Percentiles rank a stretch among this genome's conserved stretches.
Evolutionary conservation across 352 stramenopile species (phyloP).

Genomic region (Pythium coloratum): DNA sequence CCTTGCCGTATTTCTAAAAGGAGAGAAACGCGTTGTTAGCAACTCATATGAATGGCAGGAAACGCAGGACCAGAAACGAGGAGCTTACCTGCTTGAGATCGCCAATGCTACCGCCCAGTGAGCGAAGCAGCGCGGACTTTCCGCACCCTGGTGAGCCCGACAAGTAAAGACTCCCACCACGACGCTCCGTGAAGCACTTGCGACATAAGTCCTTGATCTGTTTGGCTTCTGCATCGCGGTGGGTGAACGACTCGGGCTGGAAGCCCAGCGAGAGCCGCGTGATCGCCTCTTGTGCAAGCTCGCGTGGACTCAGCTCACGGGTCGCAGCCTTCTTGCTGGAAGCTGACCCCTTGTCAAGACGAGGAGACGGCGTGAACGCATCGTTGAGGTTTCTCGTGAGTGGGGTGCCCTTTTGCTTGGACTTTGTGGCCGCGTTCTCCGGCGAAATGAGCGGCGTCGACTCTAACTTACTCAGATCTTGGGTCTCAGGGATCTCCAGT

Average conservation of each 20-base stretch:
- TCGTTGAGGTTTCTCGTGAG: slow-evolving; percentile 20
- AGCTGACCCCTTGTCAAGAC: slow-evolving; percentile 22
- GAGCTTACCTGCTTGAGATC: slow-evolving; percentile 47
- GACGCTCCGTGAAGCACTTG: slow-evolving; percentile 46
- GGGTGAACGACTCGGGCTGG: slow-evolving; percentile 41
- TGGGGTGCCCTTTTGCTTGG: slow-evolving; percentile 2
- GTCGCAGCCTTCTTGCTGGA: slow-evolving; percentile 9
- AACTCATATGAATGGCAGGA: neutral
- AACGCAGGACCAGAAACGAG: neutral
- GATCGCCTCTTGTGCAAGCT: slow-evolving; percentile 41
- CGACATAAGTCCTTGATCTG: slow-evolving; percentile 61
- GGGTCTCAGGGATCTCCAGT: slow-evolving; percentile 1
- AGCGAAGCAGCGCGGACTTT: slow-evolving; percentile 73
- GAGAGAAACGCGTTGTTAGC: neutral
- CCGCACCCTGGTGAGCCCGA: slow-evolving; percentile 76
- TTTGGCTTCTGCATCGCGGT: slow-evolving; percentile 61
- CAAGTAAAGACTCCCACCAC: slow-evolving; percentile 73
- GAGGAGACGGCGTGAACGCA: slow-evolving; percentile 63
- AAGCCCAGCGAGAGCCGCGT: slow-evolving; percentile 52
- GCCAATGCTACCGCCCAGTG: slow-evolving; percentile 48
- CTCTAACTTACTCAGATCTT: slow-evolving; percentile 10
- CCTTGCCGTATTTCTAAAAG: slow-evolving; percentile 9
- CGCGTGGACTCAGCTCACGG: slow-evolving; percentile 5
- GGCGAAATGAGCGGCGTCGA: slow-evolving; percentile 21
- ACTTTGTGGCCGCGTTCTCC: slow-evolving; percentile 13